phyloP scores from a whole-genome alignment of 805 yeast species.

The Limtongia smithiae region DNA sequence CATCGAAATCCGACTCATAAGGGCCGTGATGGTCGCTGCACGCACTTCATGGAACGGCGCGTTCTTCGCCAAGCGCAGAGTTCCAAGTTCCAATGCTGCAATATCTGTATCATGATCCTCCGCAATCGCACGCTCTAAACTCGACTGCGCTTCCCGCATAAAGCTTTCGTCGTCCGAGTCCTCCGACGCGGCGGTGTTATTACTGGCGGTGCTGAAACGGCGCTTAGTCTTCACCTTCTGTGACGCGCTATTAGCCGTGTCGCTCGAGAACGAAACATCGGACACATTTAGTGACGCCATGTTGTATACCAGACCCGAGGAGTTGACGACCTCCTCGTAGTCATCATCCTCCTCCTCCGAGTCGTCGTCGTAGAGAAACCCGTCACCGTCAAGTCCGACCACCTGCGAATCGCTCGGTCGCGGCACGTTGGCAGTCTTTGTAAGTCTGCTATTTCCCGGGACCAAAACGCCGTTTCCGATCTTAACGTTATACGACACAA shows the following conservation, averaged over 20 bases:
- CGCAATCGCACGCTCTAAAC: constrained; percentile 86
- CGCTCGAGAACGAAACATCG: constrained; percentile 20
- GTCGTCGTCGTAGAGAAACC: constrained; percentile 36
- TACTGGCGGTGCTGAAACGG: constrained; percentile 26
- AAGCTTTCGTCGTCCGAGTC: constrained; percentile 28
- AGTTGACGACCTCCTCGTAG: constrained; percentile 32
- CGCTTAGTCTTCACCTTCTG: constrained; percentile 16
- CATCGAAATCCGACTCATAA: constrained; percentile 65
- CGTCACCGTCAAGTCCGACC: constrained; percentile 44
- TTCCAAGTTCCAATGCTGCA: constrained; percentile 86
- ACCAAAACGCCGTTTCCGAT: constrained; percentile 21
- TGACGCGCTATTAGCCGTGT: constrained; percentile 1
- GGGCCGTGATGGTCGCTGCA: constrained; percentile 69
- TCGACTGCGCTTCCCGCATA: constrained; percentile 76
- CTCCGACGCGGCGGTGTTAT: constrained; percentile 21
- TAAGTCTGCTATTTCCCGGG: constrained; percentile 21
- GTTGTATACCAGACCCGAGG: constrained; percentile 28
- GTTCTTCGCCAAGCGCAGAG: constrained; percentile 95
- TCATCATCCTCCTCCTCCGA: constrained; percentile 48
- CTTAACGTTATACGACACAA: constrained; percentile 71
- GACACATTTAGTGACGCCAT: constrained; percentile 22
- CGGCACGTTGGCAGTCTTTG: constrained; percentile 24
- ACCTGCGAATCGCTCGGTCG: constrained; percentile 26
- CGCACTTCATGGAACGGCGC: constrained; percentile 93
- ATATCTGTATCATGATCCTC: constrained; percentile 91